phyloP scores from a whole-genome alignment of 805 yeast species.

The Pichia phayaonensis region DNA sequence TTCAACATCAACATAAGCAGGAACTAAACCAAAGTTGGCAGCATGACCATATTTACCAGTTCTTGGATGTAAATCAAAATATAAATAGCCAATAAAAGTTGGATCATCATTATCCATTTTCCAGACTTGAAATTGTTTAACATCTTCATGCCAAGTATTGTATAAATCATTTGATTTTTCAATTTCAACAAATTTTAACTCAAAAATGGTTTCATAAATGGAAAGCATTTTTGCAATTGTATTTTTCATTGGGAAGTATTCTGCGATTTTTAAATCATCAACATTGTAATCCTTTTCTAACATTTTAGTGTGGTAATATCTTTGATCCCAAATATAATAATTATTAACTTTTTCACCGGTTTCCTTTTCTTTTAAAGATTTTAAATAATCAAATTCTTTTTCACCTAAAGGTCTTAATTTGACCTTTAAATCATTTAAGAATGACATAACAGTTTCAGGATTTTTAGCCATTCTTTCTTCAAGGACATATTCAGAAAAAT shows the following conservation, averaged over 20 bases:
- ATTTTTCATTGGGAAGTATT: conserved; percentile 68
- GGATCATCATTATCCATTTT: conserved; percentile 45
- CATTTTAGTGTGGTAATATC: conserved; percentile 56
- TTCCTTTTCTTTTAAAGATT: conserved; percentile 41
- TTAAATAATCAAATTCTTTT: conserved; percentile 43
- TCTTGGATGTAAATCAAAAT: conserved; percentile 78
- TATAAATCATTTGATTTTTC: conserved; percentile 26
- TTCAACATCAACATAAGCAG: conserved; percentile 46
- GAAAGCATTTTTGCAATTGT: conserved; percentile 63
- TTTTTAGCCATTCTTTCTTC: conserved; percentile 79
- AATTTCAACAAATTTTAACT: conserved; percentile 55
- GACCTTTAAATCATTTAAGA: conserved; percentile 52
- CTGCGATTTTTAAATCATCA: conserved; percentile 63
- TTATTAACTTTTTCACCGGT: conserved; percentile 35
- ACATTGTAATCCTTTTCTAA: conserved; percentile 64
- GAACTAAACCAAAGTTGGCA: conserved; percentile 65
- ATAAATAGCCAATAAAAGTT: conserved; percentile 68
- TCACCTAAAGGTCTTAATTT: conserved; percentile 55
- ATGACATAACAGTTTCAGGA: conserved; percentile 49
- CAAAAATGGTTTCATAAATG: conserved; percentile 63
- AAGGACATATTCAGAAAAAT: conserved; percentile 61
- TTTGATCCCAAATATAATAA: conserved; percentile 66
- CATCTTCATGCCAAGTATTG: conserved; percentile 73
- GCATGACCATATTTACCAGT: conserved; percentile 87
- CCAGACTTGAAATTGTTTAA: conserved; percentile 67